Evolutionary conservation across 306 rosid species (phyloP), one percentile per base, ranked within the genome.

Genomic region (Cicer pinnatifidum): DNA sequence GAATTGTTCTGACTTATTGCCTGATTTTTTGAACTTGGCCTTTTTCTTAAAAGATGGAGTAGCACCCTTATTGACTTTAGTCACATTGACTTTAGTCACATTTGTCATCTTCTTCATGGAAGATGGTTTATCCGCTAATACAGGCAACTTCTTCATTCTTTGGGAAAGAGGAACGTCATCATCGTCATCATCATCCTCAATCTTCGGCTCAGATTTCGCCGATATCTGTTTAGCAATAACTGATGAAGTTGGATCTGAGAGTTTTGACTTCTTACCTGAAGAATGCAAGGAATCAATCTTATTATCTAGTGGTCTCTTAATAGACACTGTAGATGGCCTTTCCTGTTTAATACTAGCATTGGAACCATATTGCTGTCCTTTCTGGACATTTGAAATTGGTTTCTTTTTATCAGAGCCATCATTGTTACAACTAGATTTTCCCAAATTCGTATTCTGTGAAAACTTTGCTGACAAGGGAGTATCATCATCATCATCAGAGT

Each of bases 1-100:
- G 52, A 88, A 88, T 82, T 91, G 92, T 78, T 85, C 96, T 9
- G 90, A 85, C 79, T 67, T 78, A 9, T 54, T 82, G 5, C 77
- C 85, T 23, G 79, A 28, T 66, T 88, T 81, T 52, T 81, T 81
- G 2, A 50, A 51, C 23, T 71, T 74, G 47, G 15, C 65, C 62
- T 69, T 77, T 71, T 84, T 81, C 77, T 84, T 81, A 39, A 78
- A 78, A 13, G 81, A 47, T 70, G 63, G 15, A 2, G 81, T 12
- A 45, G 77, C 23, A 65, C 67, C 39, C 79, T 78, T 84, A 9
- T 78, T 84, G 72, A 84, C 79, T 81, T 84, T 81, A 65, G 62
- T 56, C 12, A 16, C 76, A 67, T 70, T 81, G 72, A 84, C 81
- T 81, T 84, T 81, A 65, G 62, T 57, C 12, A 16, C 76, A 67